These are phyloP conservation scores for Trypanosoma theileri DNA, from an alignment of 208 protist species.

Conservation along the genomic window DNA sequence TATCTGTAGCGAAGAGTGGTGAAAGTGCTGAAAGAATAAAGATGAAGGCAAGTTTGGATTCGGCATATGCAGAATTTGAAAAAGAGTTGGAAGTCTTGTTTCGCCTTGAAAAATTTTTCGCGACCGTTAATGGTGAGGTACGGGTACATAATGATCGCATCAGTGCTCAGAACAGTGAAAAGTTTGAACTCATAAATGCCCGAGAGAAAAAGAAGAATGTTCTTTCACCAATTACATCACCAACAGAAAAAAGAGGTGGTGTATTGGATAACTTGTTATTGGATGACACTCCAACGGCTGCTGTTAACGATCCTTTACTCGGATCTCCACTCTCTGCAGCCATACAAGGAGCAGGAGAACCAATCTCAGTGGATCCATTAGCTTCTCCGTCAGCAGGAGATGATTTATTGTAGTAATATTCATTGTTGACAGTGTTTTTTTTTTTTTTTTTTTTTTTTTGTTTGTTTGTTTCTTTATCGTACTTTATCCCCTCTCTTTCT, in stretches of 20 bases:
- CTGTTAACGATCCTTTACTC: neutral
- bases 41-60: neutral
- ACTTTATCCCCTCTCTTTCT: slow-evolving; percentile 14
- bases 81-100: slow-evolving; percentile 12
- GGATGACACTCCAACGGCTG: neutral
- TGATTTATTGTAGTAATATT: neutral
- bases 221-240: neutral
- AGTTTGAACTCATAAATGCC: neutral
- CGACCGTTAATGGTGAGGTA: slow-evolving; percentile 14
- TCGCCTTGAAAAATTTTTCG: slow-evolving; percentile 25
- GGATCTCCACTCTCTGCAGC: neutral
- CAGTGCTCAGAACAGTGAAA: slow-evolving; percentile 9
- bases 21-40: neutral
- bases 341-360: neutral
- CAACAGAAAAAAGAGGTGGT: neutral
- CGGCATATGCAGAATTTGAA: slow-evolving; percentile 13
- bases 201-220: slow-evolving; percentile 1
- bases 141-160: slow-evolving; percentile 11
- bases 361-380: neutral
- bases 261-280: neutral
- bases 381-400: neutral
- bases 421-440: neutral
- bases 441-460: neutral
- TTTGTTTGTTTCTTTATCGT: neutral
- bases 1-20: neutral